Conservation (phyloP, 805 yeast species). For the Kodamaea kaohsiungensis region DNA sequence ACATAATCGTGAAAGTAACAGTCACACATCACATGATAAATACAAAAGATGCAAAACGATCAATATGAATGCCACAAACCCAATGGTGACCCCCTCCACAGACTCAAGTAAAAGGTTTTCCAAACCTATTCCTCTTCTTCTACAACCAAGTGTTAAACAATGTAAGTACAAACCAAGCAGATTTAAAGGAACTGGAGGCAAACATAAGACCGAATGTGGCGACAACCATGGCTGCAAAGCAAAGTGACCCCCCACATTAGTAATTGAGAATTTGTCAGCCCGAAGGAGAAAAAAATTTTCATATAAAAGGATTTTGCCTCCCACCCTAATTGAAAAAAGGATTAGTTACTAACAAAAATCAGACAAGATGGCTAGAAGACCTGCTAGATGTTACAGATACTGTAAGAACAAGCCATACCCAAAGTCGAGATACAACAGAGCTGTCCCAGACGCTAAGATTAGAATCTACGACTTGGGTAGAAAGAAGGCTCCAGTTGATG, state of each 20-base stretch:
- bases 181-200: neutral
- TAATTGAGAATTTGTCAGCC: slow-evolving; percentile 9
- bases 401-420: slow-evolving; percentile 99
- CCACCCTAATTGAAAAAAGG: neutral
- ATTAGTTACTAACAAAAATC: slow-evolving; percentile 24
- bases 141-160: slow-evolving; percentile 1
- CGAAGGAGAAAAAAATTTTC: slow-evolving; percentile 5
- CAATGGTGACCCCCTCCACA: neutral
- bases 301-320: slow-evolving; percentile 4
- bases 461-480: slow-evolving; percentile 99
- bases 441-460: slow-evolving; percentile 99
- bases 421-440: slow-evolving; percentile 99
- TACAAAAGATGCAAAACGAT: too few species aligned
- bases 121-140: neutral
- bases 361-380: slow-evolving; percentile 98
- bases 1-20: neutral
- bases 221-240: neutral
- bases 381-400: slow-evolving; percentile 99
- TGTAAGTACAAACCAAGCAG: neutral
- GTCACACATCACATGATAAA: neutral
- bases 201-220: neutral
- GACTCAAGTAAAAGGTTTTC: neutral
- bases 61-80: neutral
- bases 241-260: neutral
- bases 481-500: slow-evolving; percentile 99